These are phyloP conservation scores for Plasmodium inui DNA, from an alignment of 169 alveolate genomes.

Conservation along the genomic window DNA sequence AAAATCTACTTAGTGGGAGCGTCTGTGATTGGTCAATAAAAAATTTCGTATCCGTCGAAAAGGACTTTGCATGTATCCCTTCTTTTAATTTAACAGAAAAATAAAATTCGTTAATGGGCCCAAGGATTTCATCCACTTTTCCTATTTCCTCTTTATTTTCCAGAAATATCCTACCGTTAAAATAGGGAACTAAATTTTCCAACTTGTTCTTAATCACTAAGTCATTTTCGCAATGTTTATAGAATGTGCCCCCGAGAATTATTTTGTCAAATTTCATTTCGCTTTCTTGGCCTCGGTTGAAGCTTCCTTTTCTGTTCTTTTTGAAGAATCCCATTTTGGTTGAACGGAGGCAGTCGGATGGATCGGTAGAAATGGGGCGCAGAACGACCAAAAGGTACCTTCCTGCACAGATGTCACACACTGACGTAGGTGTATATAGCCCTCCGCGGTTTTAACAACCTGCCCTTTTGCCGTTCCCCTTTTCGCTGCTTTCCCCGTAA, in stretches of 20 bases:
- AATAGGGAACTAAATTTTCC: constrained; percentile 94
- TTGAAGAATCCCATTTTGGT: constrained; percentile 38
- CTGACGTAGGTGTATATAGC: background rate
- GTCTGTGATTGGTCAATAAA: constrained; percentile 88
- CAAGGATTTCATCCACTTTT: constrained; percentile 95
- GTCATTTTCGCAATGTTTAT: constrained; percentile 93
- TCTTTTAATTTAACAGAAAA: constrained; percentile 90
- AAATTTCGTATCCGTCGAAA: constrained; percentile 85
- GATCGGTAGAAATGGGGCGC: background rate
- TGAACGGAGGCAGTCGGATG: background rate
- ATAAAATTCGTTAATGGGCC: constrained; percentile 92
- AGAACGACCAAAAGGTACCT: background rate
- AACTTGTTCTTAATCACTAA: constrained; percentile 90
- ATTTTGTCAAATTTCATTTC: constrained; percentile 51
- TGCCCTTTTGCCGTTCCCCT: background rate
- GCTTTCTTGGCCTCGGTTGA: constrained; percentile 21
- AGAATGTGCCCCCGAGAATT: constrained; percentile 89
- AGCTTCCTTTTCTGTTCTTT: constrained; percentile 12
- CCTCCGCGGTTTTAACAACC: background rate
- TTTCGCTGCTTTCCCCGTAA: background rate
- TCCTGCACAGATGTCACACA: background rate
- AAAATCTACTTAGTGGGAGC: constrained; percentile 90
- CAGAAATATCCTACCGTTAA: constrained; percentile 94
- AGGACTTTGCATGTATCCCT: constrained; percentile 90
- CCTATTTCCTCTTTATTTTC: constrained; percentile 96